phyloP scores from a whole-genome alignment of 805 yeast species.

The Wickerhamomyces subpelliculosus region DNA sequence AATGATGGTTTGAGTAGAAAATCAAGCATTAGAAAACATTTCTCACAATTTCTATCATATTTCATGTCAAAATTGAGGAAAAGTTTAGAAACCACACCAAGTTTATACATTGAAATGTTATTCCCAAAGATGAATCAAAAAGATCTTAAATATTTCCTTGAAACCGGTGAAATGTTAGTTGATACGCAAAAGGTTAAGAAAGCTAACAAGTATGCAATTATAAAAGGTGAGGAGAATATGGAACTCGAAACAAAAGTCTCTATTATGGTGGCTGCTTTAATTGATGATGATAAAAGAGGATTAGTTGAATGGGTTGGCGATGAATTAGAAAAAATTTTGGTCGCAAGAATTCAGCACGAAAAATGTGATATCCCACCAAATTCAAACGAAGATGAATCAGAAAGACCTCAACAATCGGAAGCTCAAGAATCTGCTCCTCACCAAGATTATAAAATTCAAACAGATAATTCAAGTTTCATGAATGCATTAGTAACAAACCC shows the following conservation, averaged over 20 bases:
- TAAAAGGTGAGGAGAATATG: conserved; percentile 20
- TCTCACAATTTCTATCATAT: conserved; percentile 57
- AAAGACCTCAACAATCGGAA: conserved; percentile 1
- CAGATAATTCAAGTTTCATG: conserved; percentile 14
- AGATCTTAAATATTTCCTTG: conserved; percentile 43
- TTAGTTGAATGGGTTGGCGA: conserved; percentile 38
- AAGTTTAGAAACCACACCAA: conserved; percentile 43
- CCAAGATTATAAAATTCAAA: neutral
- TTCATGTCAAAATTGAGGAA: conserved; percentile 53
- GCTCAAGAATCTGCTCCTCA: conserved; percentile 6
- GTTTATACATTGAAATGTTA: conserved; percentile 54
- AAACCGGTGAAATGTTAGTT: conserved; percentile 43
- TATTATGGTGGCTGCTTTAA: conserved; percentile 42
- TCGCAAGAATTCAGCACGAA: conserved; percentile 17
- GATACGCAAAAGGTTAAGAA: conserved; percentile 8
- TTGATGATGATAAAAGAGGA: conserved; percentile 35
- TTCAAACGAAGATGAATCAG: conserved; percentile 1
- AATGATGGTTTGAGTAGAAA: conserved; percentile 40
- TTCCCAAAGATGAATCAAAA: conserved; percentile 50
- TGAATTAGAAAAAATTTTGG: conserved; percentile 28
- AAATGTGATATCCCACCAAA: conserved; percentile 5
- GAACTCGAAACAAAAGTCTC: conserved; percentile 42
- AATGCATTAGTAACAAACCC: conserved; percentile 39
- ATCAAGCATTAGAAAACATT: conserved; percentile 45
- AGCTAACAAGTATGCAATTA: conserved; percentile 16